A percentile compares a stretch with the other conserved stretches of the same genome.
phyloP scores from a whole-genome alignment of 345 rosid genomes.

The Citrus glauca region DNA sequence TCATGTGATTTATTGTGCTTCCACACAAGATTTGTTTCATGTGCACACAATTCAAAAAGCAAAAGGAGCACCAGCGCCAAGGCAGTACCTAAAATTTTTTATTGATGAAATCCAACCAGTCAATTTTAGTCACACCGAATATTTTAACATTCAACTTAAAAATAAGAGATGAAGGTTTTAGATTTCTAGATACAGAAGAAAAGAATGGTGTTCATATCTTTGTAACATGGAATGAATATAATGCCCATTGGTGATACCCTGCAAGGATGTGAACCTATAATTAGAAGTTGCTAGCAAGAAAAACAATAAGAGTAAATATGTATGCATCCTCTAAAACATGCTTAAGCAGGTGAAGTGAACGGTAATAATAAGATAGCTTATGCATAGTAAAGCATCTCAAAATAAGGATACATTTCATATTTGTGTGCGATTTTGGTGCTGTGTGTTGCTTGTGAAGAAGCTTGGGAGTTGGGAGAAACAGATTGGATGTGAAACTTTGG shows the following conservation, averaged over 20 bases:
- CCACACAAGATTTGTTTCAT: background rate
- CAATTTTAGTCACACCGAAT: background rate
- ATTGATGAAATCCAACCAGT: background rate
- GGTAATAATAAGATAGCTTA: background rate
- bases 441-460: background rate
- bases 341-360: background rate
- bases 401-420: background rate
- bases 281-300: conserved; percentile 2
- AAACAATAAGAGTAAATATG: background rate
- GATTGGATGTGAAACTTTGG: background rate
- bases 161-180: background rate
- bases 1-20: background rate
- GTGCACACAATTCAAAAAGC: background rate
- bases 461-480: background rate
- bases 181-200: background rate
- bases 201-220: conserved; percentile 46
- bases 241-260: conserved; percentile 97
- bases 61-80: background rate
- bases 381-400: too few species aligned
- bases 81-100: background rate
- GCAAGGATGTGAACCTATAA: conserved; percentile 20
- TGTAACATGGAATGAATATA: conserved; percentile 94
- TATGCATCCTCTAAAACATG: background rate
- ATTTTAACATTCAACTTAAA: background rate
- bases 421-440: background rate